phyloP scores from a whole-genome alignment of 2,329 filamentous ascomycete species.

The Paracoccidioides brasiliensis region DNA sequence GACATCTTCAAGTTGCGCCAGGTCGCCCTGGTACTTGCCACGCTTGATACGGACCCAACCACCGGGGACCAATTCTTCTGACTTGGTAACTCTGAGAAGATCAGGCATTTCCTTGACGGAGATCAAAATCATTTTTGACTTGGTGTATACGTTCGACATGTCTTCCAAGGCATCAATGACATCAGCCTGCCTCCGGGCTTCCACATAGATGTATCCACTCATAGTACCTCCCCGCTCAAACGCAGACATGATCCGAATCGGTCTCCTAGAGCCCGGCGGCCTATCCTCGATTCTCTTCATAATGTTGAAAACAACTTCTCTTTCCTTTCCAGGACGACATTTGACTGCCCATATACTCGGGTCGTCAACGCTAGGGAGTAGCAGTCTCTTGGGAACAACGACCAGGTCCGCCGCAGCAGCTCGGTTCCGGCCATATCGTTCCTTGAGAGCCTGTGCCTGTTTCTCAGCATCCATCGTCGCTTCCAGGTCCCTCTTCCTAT shows the following conservation, averaged over 20 bases:
- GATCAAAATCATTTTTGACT: conserved; percentile 73
- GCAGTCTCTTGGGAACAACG: conserved; percentile 68
- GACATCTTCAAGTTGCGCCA: conserved; percentile 84
- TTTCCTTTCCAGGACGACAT: conserved; percentile 90
- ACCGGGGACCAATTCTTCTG: conserved; percentile 68
- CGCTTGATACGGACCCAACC: conserved; percentile 84
- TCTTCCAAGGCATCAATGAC: conserved; percentile 71
- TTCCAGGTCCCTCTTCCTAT: conserved; percentile 78
- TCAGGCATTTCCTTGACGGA: conserved; percentile 97
- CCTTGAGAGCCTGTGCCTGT: conserved; percentile 71
- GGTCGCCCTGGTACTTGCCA: conserved; percentile 71
- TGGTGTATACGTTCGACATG: conserved; percentile 79
- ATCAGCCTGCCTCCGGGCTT: conserved; percentile 76
- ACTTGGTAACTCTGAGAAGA: conserved; percentile 79
- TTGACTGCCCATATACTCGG: conserved; percentile 91
- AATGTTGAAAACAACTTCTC: conserved; percentile 75
- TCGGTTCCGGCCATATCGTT: conserved; percentile 74
- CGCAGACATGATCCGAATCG: conserved; percentile 72
- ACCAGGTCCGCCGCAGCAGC: conserved; percentile 55
- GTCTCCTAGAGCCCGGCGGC: conserved; percentile 56
- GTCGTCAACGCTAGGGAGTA: conserved; percentile 87
- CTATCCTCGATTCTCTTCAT: conserved; percentile 81
- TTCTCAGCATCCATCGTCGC: conserved; percentile 86
- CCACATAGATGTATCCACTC: conserved; percentile 91
- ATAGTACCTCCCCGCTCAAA: conserved; percentile 84